phyloP scores from a whole-genome alignment of 2,329 filamentous ascomycete species.

The Microsporum canis region DNA sequence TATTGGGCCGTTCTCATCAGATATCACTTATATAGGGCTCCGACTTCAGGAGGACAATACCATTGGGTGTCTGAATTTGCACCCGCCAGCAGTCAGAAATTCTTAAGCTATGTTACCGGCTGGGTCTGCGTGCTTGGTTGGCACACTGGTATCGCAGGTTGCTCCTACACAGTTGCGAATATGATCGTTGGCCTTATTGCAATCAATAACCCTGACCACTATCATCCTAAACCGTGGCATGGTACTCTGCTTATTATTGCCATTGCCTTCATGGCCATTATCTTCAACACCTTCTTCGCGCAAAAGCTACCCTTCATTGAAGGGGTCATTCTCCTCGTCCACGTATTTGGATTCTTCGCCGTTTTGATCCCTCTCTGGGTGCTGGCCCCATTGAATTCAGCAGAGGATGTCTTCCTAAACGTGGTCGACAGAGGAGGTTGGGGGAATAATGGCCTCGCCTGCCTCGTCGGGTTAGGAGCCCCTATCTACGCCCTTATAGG shows the following conservation, averaged over 20 bases:
- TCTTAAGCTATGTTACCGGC: conserved; percentile 24
- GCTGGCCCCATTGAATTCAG: conserved; percentile 17
- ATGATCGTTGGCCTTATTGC: conserved; percentile 26
- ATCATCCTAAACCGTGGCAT: conserved; percentile 22
- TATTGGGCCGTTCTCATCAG: conserved; percentile 7
- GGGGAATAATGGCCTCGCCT: conserved; percentile 20
- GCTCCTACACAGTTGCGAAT: conserved; percentile 22
- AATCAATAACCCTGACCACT: conserved; percentile 20
- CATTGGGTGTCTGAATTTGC: conserved; percentile 30
- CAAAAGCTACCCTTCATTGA: conserved; percentile 23
- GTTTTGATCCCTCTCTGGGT: conserved; percentile 26
- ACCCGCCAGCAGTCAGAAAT: conserved; percentile 23
- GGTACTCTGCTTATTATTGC: conserved; percentile 22
- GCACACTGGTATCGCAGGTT: conserved; percentile 21
- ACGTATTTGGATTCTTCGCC: conserved; percentile 25
- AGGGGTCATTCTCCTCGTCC: conserved; percentile 22
- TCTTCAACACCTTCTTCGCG: conserved; percentile 22
- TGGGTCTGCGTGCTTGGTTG: conserved; percentile 24
- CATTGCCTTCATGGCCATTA: conserved; percentile 17
- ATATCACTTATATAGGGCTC: conserved; percentile 19
- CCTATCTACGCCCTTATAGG: conserved; percentile 18
- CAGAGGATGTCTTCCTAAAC: conserved; percentile 18
- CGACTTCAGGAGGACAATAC: conserved; percentile 29
- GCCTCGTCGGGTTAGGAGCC: conserved; percentile 20
- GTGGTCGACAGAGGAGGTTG: conserved; percentile 21